Evolutionary conservation across 2,329 filamentous ascomycete genomes (phyloP).

Genomic region (Sordariomycetes sp.): DNA sequence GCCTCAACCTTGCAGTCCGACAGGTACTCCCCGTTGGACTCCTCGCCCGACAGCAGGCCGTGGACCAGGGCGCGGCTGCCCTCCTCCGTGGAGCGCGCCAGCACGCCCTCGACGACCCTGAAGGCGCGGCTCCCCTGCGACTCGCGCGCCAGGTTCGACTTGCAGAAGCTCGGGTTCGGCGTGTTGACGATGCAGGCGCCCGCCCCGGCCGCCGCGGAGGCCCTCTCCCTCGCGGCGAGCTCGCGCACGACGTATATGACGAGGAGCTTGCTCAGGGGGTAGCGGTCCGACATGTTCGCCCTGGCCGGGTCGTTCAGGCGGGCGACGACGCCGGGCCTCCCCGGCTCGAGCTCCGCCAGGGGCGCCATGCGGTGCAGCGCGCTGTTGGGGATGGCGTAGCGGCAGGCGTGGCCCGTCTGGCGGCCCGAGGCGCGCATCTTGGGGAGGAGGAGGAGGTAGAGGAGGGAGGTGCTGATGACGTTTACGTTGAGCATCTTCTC

Average conservation of each 20-base stretch:
- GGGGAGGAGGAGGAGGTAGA: constrained; percentile 11
- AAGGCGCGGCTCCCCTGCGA: constrained; percentile 6
- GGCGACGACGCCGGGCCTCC: constrained; percentile 13
- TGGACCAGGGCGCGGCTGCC: constrained; percentile 23
- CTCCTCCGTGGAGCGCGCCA: constrained; percentile 33
- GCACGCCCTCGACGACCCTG: constrained; percentile 10
- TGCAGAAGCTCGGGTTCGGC: constrained; percentile 29
- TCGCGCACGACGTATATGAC: constrained; percentile 19
- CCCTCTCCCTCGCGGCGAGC: constrained; percentile 10
- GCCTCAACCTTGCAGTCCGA: constrained; percentile 17
- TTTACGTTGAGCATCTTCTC: constrained; percentile 33
- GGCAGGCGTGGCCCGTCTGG: constrained; percentile 5
- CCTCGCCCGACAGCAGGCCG: constrained; percentile 16
- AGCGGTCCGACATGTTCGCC: constrained; percentile 17
- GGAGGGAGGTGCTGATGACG: constrained; percentile 12
- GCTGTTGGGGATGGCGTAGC: constrained; percentile 12
- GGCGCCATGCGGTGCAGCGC: constrained; percentile 15
- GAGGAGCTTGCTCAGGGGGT: constrained; percentile 20
- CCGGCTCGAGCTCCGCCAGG: constrained; percentile 12
- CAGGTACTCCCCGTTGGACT: constrained; percentile 21
- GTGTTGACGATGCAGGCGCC: constrained; percentile 21
- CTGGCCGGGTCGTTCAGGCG: constrained; percentile 16
- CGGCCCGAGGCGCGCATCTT: constrained; percentile 13
- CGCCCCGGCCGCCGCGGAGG: constrained; percentile 4
- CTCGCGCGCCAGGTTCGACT: constrained; percentile 17